These are phyloP conservation scores for Pelargonium cotyledonis DNA, from an alignment of 441 rosid genomes.

Conservation along the genomic window DNA sequence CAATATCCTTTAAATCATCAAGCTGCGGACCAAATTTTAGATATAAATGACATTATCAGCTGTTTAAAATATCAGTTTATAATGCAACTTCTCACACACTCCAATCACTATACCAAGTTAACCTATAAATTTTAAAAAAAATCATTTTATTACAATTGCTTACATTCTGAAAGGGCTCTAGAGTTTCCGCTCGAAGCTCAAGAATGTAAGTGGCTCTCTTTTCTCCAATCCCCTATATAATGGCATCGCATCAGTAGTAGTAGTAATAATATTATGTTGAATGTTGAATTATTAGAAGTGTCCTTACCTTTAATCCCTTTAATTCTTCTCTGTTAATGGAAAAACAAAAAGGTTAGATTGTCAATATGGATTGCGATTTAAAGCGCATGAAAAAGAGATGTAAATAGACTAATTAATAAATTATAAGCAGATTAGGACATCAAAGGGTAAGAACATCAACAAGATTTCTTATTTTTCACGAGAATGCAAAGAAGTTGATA, in stretches of 20 bases:
- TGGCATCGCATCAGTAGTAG: too few species aligned
- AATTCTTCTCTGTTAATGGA: conserved; percentile 24
- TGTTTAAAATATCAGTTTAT: too few species aligned
- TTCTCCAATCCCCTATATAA: conserved; percentile 69
- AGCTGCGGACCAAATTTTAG: conserved; percentile 32
- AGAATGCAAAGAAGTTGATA: too few species aligned
- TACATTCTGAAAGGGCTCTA: conserved; percentile 62
- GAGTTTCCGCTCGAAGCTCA: conserved; percentile 54
- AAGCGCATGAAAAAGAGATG: background rate
- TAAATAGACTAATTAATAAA: background rate
- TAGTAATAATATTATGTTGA: too few species aligned
- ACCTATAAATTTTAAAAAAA: too few species aligned
- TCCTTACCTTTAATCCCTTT: conserved; percentile 61
- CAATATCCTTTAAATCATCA: conserved; percentile 51
- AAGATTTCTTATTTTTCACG: too few species aligned
- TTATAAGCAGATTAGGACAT: too few species aligned
- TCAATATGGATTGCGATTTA: too few species aligned
- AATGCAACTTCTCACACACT: too few species aligned
- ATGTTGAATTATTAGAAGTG: background rate
- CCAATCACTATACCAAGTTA: too few species aligned
- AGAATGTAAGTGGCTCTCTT: conserved; percentile 62
- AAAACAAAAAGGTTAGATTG: conserved; percentile 1
- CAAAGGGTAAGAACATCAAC: too few species aligned
- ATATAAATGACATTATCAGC: background rate
- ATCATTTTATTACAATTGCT: too few species aligned